Evolutionary conservation across 306 rosid species (phyloP).

Genomic region (Mimosa bimucronata): DNA sequence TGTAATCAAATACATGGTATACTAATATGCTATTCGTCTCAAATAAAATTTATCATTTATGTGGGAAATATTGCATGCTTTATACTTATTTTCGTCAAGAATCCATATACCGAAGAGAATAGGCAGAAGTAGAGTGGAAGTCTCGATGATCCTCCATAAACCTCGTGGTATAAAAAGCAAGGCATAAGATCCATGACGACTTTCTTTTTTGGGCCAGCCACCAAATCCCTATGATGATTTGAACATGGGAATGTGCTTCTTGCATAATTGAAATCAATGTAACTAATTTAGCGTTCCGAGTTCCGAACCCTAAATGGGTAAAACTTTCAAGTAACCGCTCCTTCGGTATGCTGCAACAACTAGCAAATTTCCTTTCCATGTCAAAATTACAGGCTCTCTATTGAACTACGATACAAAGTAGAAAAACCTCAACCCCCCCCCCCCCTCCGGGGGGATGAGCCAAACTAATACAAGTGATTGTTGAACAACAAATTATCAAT

Average conservation of each 20-base stretch:
- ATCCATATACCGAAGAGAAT: not conserved
- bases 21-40: not conserved
- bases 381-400: not conserved
- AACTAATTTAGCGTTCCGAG: not conserved
- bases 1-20: too few species aligned
- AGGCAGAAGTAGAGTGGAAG: constrained; percentile 40
- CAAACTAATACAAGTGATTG: not conserved
- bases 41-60: not conserved
- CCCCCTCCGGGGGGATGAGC: too few species aligned
- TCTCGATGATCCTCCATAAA: constrained; percentile 18
- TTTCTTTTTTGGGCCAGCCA: not conserved
- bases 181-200: not conserved
- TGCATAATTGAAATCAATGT: not conserved
- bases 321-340: not conserved
- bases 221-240: not conserved
- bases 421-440: constrained; percentile 1
- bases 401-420: not conserved
- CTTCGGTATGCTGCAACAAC: not conserved
- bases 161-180: not conserved
- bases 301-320: not conserved
- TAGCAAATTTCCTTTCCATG: not conserved
- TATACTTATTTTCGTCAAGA: not conserved
- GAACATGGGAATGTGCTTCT: not conserved
- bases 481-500: not conserved
- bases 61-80: not conserved